Conservation (phyloP, 2,329 filamentous ascomycete genomes). For the Pleurostoma richardsiae region DNA sequence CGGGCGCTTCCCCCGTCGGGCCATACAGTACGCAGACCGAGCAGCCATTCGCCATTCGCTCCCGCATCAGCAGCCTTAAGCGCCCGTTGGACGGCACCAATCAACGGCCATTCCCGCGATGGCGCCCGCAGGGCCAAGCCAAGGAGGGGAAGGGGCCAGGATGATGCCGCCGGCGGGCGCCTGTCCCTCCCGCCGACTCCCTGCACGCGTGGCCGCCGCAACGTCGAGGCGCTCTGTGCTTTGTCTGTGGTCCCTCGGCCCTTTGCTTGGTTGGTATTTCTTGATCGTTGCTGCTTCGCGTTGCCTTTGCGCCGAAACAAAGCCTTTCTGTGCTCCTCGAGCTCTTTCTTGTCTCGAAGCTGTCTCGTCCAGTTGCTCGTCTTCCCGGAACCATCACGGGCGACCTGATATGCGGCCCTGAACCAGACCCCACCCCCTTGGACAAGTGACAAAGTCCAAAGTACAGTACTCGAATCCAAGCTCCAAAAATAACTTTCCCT, state of each 20-base stretch:
- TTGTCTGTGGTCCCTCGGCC: no score
- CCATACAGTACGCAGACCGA: neutral
- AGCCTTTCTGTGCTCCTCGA: neutral
- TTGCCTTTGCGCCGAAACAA: neutral
- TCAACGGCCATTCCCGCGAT: neutral
- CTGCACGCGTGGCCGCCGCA: no score
- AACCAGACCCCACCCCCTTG: conserved; percentile 1
- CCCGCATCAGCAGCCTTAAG: neutral
- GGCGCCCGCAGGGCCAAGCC: neutral
- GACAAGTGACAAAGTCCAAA: conserved; percentile 4
- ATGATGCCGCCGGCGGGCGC: neutral
- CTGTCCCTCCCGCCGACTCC: no score
- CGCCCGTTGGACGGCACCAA: neutral
- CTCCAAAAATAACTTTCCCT: neutral
- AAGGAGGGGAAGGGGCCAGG: neutral
- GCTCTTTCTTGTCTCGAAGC: neutral
- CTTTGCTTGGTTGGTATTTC: neutral
- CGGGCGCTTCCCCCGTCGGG: no score
- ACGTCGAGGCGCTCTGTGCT: no score
- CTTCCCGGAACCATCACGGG: neutral
- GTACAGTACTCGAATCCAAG: neutral
- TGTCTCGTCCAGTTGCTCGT: neutral
- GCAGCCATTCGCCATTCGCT: neutral
- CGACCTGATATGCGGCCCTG: conserved; percentile 11
- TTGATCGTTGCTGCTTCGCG: neutral